phyloP scores from a whole-genome alignment of 2,329 filamentous ascomycete genomes.

The Paracoccidioides brasiliensis region DNA sequence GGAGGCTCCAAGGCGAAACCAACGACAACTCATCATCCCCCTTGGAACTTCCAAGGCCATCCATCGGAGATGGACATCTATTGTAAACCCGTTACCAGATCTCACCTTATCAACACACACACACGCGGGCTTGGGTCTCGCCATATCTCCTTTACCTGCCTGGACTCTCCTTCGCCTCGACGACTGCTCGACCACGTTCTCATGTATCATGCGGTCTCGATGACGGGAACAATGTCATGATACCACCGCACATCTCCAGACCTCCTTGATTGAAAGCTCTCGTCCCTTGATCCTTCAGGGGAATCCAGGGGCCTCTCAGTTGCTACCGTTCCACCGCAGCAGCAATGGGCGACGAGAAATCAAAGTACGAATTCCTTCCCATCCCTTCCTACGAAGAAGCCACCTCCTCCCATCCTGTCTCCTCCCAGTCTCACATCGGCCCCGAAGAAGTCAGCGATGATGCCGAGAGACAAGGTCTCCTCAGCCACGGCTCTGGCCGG shows the following conservation, averaged over 20 bases:
- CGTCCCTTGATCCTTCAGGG: neutral
- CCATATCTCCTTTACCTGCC: no score
- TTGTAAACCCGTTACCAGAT: no score
- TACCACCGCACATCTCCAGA: conserved; percentile 19
- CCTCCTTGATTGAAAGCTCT: conserved; percentile 12
- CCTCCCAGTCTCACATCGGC: conserved; percentile 36
- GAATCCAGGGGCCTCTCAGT: conserved; percentile 19
- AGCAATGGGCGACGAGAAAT: conserved; percentile 41
- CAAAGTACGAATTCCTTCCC: conserved; percentile 49
- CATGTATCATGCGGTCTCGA: neutral
- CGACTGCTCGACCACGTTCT: neutral
- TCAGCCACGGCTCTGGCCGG: conserved; percentile 40
- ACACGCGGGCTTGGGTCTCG: no score
- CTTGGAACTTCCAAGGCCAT: no score
- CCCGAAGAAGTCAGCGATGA: conserved; percentile 53
- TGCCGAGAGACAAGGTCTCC: conserved; percentile 63
- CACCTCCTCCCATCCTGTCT: conserved; percentile 44
- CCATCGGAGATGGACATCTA: no score
- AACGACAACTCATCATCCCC: no score
- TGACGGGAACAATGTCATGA: conserved; percentile 15
- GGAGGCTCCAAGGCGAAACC: no score
- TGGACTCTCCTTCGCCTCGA: no score
- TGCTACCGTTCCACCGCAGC: conserved; percentile 15
- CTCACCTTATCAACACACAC: no score
- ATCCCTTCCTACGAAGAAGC: conserved; percentile 81